A percentile compares a stretch with the other conserved stretches of the same genome.
Conservation (phyloP, 306 rosid genomes). For the Clitoria ternatea region DNA sequence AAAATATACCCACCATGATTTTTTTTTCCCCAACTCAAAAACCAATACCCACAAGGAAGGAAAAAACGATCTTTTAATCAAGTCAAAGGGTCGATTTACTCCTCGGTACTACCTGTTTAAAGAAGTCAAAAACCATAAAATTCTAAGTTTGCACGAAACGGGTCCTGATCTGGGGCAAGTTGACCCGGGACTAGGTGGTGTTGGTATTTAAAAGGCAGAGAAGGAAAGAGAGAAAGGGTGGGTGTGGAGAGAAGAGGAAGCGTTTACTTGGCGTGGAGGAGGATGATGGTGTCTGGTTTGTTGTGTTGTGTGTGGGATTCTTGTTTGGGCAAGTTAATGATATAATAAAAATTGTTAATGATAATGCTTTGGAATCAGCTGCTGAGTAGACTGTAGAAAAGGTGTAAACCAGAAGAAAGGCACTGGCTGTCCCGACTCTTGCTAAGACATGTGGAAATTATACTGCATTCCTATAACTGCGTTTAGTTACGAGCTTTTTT, state of each 20-base stretch:
- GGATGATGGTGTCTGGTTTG: conserved; percentile 37
- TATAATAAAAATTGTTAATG: no score
- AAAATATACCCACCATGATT: conserved; percentile 88
- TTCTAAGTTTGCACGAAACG: neutral
- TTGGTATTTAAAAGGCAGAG: neutral
- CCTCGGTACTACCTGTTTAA: neutral
- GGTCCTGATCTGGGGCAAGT: conserved; percentile 15
- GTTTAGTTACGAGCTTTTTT: no score
- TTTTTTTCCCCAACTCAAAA: conserved; percentile 20
- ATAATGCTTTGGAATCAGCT: conserved; percentile 37
- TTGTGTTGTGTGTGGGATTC: conserved; percentile 14
- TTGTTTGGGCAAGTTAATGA: conserved; percentile 12
- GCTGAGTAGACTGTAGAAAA: neutral
- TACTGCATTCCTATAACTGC: no score
- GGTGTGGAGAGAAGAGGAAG: conserved; percentile 16
- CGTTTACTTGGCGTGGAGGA: conserved; percentile 47
- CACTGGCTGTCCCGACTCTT: no score
- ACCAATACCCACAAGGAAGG: conserved; percentile 18
- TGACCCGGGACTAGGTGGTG: neutral
- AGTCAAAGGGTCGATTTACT: conserved; percentile 23
- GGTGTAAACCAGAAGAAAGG: neutral
- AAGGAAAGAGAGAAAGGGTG: neutral
- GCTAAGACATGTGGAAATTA: no score
- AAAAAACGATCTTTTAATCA: conserved; percentile 15
- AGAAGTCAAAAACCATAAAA: neutral